phyloP scores from a whole-genome alignment of 2,329 filamentous ascomycete species.

The Hypoxylon sp. region DNA sequence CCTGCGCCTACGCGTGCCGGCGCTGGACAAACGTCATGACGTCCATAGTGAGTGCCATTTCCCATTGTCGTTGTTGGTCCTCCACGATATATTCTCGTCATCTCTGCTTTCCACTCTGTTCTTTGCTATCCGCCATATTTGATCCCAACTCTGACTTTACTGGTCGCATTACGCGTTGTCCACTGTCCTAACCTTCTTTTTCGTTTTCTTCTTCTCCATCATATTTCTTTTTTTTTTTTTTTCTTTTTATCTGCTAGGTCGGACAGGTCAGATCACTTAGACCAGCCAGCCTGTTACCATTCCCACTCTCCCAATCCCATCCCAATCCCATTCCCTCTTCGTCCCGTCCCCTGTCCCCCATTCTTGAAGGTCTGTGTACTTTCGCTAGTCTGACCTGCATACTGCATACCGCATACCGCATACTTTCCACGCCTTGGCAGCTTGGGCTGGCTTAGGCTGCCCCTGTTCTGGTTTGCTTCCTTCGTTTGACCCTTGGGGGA shows the following conservation, averaged over 20 bases:
- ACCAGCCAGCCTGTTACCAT: no score
- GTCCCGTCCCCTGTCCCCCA: no score
- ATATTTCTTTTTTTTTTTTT: no score
- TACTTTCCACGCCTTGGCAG: no score
- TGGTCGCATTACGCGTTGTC: constrained; percentile 29
- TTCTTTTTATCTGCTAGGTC: no score
- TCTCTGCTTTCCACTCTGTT: constrained; percentile 17
- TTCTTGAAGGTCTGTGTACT: constrained; percentile 1
- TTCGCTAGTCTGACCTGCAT: constrained; percentile 34
- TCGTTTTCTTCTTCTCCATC: constrained; percentile 2
- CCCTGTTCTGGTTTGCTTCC: constrained; percentile 24
- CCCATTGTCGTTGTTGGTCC: no score
- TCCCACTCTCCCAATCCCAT: background rate
- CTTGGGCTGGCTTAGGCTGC: no score
- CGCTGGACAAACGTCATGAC: constrained; percentile 42
- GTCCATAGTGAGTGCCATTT: constrained; percentile 45
- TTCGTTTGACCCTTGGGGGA: constrained; percentile 4
- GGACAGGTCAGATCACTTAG: no score
- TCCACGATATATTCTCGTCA: constrained; percentile 9
- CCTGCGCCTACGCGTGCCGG: background rate
- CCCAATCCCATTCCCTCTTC: background rate
- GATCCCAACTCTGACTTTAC: constrained; percentile 5
- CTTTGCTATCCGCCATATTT: background rate
- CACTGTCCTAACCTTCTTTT: no score
- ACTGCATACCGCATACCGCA: constrained; percentile 12